These are phyloP conservation scores for Trichocladium uniseriatum DNA, from an alignment of 495 filamentous ascomycete species.

Conservation along the genomic window DNA sequence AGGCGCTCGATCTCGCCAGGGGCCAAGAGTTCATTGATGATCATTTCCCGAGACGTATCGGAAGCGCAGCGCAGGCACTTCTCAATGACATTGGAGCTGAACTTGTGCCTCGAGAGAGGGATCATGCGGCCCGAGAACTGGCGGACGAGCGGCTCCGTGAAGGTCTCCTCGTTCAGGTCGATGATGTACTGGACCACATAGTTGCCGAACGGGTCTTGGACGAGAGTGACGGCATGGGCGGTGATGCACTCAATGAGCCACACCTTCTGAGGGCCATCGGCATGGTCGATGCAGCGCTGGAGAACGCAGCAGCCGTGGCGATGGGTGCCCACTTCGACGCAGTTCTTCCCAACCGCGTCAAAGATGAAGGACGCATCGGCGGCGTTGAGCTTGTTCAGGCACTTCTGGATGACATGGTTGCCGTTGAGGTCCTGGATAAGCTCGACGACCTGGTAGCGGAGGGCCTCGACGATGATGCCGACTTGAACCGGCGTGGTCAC, in stretches of 20 bases:
- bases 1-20: slow-evolving; percentile 73
- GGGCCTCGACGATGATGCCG: slow-evolving; percentile 68
- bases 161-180: slow-evolving; percentile 71
- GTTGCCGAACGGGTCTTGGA: slow-evolving; percentile 96
- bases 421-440: slow-evolving; percentile 95
- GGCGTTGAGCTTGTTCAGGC: slow-evolving; percentile 79
- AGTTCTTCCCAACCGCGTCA: slow-evolving; percentile 75
- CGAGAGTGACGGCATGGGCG: slow-evolving; percentile 64
- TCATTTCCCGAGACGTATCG: slow-evolving; percentile 55
- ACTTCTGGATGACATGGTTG: slow-evolving; percentile 98
- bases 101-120: slow-evolving; percentile 87
- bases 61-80: slow-evolving; percentile 85
- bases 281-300: slow-evolving; percentile 96
- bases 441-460: slow-evolving; percentile 72
- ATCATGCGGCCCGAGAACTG: slow-evolving; percentile 67
- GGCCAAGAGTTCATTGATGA: slow-evolving; percentile 74
- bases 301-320: slow-evolving; percentile 97
- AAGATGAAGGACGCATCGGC: slow-evolving; percentile 93
- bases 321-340: slow-evolving; percentile 88
- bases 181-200: slow-evolving; percentile 98
- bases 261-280: slow-evolving; percentile 77
- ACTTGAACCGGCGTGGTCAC: slow-evolving; percentile 72
- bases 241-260: slow-evolving; percentile 82
- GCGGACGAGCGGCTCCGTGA: slow-evolving; percentile 74
- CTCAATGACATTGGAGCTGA: slow-evolving; percentile 97